Evolutionary conservation across 202 grass and related monocot genomes (phyloP).

Genomic region (Zizania palustris): DNA sequence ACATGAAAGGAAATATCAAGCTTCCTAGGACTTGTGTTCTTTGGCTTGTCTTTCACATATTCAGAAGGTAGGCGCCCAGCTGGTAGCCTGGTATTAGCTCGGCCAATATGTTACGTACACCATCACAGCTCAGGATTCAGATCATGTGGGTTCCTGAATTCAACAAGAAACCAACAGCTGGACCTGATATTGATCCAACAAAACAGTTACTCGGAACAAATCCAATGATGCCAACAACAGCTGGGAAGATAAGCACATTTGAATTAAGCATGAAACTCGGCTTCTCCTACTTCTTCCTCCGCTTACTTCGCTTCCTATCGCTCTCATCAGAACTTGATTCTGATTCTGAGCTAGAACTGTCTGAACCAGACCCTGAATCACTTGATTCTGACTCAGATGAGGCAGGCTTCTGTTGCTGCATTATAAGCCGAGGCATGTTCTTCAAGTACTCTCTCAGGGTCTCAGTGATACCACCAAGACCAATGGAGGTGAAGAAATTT

Average conservation of each 20-base stretch:
- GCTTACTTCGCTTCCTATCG: conserved; percentile 60
- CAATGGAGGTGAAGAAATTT: conserved; percentile 95
- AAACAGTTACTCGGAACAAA: conserved; percentile 31
- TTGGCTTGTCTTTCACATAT: neutral
- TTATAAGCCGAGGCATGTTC: conserved; percentile 93
- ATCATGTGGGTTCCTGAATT: conserved; percentile 8
- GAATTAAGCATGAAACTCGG: conserved; percentile 13
- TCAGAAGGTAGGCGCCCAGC: neutral
- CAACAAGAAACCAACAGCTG: conserved; percentile 1
- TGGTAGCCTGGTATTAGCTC: neutral
- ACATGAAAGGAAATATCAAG: neutral
- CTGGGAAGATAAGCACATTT: conserved; percentile 5
- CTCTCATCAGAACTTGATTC: conserved; percentile 60
- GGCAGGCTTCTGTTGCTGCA: conserved; percentile 74
- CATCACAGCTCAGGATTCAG: neutral
- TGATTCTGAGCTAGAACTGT: conserved; percentile 50
- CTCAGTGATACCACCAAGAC: conserved; percentile 84
- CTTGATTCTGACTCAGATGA: conserved; percentile 48
- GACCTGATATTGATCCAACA: neutral
- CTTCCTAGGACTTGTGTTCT: neutral
- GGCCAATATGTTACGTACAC: conserved; percentile 35
- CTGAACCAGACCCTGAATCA: conserved; percentile 51
- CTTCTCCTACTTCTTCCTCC: conserved; percentile 63
- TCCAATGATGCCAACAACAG: neutral
- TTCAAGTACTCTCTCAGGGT: conserved; percentile 84